Conservation (phyloP, 73 alveolate genomes). For the Halteria grandinella region DNA sequence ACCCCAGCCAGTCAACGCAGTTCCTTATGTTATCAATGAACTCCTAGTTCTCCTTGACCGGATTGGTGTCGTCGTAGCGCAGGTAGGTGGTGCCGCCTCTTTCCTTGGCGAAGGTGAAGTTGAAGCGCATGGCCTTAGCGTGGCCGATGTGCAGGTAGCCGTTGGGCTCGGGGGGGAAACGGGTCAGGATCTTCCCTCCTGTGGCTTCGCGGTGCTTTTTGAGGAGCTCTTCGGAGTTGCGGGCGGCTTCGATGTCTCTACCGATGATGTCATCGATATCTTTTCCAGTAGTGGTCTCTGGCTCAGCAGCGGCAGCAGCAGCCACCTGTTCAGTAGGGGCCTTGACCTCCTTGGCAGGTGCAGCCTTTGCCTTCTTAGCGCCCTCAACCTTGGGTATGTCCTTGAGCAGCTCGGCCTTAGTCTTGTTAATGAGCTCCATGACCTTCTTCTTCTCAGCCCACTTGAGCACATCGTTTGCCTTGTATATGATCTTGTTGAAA, state of each 20-base stretch:
- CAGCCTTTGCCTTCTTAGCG: conserved; percentile 70
- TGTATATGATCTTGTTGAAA: conserved; percentile 73
- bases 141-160: conserved; percentile 99
- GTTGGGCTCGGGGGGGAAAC: conserved; percentile 99
- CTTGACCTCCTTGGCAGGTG: conserved; percentile 62
- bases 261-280: conserved; percentile 85
- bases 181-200: conserved; percentile 93
- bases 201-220: conserved; percentile 87
- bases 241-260: conserved; percentile 82
- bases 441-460: conserved; percentile 88
- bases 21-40: conserved; percentile 92
- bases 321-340: conserved; percentile 62
- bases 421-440: conserved; percentile 79
- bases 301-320: conserved; percentile 64
- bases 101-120: conserved; percentile 91
- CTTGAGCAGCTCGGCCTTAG: conserved; percentile 76
- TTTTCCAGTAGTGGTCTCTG: conserved; percentile 55
- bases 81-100: conserved; percentile 91
- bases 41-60: conserved; percentile 96
- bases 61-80: conserved; percentile 99
- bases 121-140: conserved; percentile 99
- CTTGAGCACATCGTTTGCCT: conserved; percentile 72
- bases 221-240: conserved; percentile 87
- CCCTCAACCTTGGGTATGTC: conserved; percentile 80
- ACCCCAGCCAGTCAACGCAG: conserved; percentile 94